Conservation (phyloP, 768 basidiomycete species). For the Chalciporus pseudorubinellus region DNA sequence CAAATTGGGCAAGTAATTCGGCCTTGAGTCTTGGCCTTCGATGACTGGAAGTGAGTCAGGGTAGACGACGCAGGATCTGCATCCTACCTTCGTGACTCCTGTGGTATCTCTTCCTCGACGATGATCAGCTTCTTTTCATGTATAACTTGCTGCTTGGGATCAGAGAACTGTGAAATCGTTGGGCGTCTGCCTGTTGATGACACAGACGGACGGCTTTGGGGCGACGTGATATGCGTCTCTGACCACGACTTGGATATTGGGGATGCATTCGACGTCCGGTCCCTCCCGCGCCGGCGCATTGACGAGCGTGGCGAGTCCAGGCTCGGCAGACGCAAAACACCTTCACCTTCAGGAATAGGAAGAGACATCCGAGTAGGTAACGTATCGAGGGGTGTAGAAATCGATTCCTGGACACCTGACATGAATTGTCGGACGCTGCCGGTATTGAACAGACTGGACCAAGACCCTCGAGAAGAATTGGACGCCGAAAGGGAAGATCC, state of each 20-base stretch:
- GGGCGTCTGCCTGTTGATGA: slow-evolving; percentile 41
- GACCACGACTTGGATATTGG: slow-evolving; percentile 55
- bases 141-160: slow-evolving; percentile 27
- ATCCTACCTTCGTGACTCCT: slow-evolving; percentile 12
- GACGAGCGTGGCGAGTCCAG: slow-evolving; percentile 32
- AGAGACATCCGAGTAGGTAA: slow-evolving; percentile 22
- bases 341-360: slow-evolving; percentile 23
- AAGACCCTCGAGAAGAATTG: slow-evolving; percentile 70
- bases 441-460: slow-evolving; percentile 76
- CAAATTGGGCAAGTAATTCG: slow-evolving; percentile 40
- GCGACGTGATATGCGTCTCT: slow-evolving; percentile 39
- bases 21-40: slow-evolving; percentile 14
- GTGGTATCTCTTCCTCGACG: slow-evolving; percentile 25
- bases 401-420: slow-evolving; percentile 53
- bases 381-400: slow-evolving; percentile 37
- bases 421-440: slow-evolving; percentile 69
- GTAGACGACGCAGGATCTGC: neutral
- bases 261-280: slow-evolving; percentile 26
- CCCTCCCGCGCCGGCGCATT: slow-evolving; percentile 27
- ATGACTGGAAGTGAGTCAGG: neutral
- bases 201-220: slow-evolving; percentile 36
- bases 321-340: slow-evolving; percentile 20
- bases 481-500: slow-evolving; percentile 47
- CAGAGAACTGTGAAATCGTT: slow-evolving; percentile 42
- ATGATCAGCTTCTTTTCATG: slow-evolving; percentile 41